A percentile compares a stretch with the other conserved stretches of the same genome.
These are phyloP conservation scores for Chaetomium fimeti DNA, from an alignment of 495 filamentous ascomycete species.

Conservation along the genomic window DNA sequence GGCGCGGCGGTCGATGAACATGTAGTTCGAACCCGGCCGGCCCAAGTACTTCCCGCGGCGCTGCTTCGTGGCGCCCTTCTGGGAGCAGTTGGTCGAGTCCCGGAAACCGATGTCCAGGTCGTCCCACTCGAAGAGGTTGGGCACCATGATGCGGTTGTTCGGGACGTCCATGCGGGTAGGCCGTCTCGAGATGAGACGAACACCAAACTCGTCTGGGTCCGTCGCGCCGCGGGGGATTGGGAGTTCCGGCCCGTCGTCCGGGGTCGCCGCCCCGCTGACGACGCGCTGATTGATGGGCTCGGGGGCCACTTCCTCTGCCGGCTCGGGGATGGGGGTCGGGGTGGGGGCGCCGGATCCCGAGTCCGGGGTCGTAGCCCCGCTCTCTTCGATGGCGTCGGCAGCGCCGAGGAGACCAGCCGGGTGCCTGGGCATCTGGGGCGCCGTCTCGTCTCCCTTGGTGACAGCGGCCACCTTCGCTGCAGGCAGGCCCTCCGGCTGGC, in stretches of 20 bases:
- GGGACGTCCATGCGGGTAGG: constrained; percentile 32
- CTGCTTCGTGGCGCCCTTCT: constrained; percentile 41
- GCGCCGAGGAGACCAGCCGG: constrained; percentile 45
- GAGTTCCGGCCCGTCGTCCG: constrained; percentile 30
- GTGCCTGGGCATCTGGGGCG: constrained; percentile 38
- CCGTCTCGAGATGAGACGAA: constrained; percentile 39
- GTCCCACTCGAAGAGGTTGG: constrained; percentile 40
- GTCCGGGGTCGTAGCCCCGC: constrained; percentile 29
- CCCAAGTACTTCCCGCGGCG: constrained; percentile 43
- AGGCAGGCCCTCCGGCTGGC: constrained; percentile 42
- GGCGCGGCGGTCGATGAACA: constrained; percentile 45
- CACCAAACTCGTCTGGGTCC: constrained; percentile 43
- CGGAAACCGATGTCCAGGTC: constrained; percentile 51
- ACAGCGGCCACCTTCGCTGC: constrained; percentile 37
- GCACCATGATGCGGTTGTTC: constrained; percentile 49
- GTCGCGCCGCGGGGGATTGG: constrained; percentile 42
- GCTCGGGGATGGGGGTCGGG: constrained; percentile 38
- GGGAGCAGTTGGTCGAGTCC: constrained; percentile 47
- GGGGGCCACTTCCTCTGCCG: constrained; percentile 25
- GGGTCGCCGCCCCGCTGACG: constrained; percentile 23
- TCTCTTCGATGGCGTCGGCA: constrained; percentile 40
- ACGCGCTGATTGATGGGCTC: constrained; percentile 20
- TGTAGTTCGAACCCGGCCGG: constrained; percentile 42
- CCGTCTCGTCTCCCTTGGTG: constrained; percentile 29
- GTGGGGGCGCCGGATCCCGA: constrained; percentile 43